These are phyloP conservation scores for Salix suchowensis DNA, from an alignment of 345 rosid species.

Conservation along the genomic window DNA sequence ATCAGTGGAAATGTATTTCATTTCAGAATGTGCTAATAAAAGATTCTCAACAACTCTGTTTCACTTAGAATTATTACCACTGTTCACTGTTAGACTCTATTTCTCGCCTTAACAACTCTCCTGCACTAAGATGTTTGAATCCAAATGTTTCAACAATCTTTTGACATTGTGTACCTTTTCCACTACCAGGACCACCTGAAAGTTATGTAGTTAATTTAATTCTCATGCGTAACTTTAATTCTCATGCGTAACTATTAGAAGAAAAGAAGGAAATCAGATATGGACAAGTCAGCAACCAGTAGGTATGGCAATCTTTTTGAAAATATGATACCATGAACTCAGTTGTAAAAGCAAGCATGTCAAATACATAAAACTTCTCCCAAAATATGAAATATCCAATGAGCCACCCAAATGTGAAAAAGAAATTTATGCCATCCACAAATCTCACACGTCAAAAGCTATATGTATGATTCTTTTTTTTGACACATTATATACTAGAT, in stretches of 20 bases:
- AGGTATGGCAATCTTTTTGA: background rate
- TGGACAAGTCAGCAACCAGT: background rate
- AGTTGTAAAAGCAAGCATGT: background rate
- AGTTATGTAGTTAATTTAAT: background rate
- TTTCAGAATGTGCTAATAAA: background rate
- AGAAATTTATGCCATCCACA: background rate
- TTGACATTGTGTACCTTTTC: conserved; percentile 33
- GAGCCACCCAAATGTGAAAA: background rate
- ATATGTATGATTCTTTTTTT: background rate
- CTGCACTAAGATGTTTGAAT: conserved; percentile 27
- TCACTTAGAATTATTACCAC: conserved; percentile 7
- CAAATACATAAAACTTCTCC: background rate
- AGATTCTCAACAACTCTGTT: background rate
- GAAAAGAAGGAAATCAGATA: background rate
- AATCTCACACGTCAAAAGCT: background rate
- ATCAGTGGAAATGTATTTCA: background rate
- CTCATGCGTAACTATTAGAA: background rate
- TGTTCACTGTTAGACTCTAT: conserved; percentile 19
- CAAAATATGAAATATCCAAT: background rate
- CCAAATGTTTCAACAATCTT: conserved; percentile 30
- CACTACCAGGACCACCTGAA: conserved; percentile 36
- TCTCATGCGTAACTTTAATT: background rate
- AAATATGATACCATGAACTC: background rate
- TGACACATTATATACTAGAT: background rate
- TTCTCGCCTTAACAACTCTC: conserved; percentile 29